Base-by-base conservation (phyloP, 371 early-diverging fungal species). In the Mortierella sp. region DNA sequence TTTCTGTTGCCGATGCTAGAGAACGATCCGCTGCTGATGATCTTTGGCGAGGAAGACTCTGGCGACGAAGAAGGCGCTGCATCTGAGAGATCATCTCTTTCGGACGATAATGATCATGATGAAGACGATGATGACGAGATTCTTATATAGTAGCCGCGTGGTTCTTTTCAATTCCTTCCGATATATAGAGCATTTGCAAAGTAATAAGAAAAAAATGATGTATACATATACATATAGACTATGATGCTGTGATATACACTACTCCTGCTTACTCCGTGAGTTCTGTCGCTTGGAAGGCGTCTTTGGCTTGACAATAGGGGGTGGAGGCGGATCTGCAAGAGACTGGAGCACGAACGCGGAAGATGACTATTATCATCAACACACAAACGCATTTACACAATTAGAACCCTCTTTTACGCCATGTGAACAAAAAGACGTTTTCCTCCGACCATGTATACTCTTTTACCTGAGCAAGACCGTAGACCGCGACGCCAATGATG, bases 11-110 rank as follows among this genome's bases (percentile, higher is more conserved):
- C 98, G 0, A 90, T 88, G 8, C 85, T 93, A 57, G 96, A 95
- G 43, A 90, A 90, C 63, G 98, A 97, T 68, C 95, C 95, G 21
- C 72, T 97, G 41, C 72, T 97, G 64, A 92, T 90, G 68, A 88
- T 86, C 42, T 89, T 94, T 68, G 92, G 90, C 56, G 92, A 89
- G 52, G 87, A 83, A 12, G 87, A 85, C 42, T 83, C 85, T 3
- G 85, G 83, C 4, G 79, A 79, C 8, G 71, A 75, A 7, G 47
- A 64, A 14, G 62, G 31, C 11, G 54, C 58, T 31, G 72, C 27
- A 28, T 53, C 64, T 2, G 73, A 69, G 23, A 34, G 52, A 24
- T 61, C 72, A 8, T 49, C 58, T 15, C 26, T 53, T 56, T 62
- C 68, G 5, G 71, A 66, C 21, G 42, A 59, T 26, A 64, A 72